Evolutionary conservation across 2,329 filamentous ascomycete genomes (phyloP), one percentile per base, ranked within the genome.

Genomic region (Tothia fuscella): DNA sequence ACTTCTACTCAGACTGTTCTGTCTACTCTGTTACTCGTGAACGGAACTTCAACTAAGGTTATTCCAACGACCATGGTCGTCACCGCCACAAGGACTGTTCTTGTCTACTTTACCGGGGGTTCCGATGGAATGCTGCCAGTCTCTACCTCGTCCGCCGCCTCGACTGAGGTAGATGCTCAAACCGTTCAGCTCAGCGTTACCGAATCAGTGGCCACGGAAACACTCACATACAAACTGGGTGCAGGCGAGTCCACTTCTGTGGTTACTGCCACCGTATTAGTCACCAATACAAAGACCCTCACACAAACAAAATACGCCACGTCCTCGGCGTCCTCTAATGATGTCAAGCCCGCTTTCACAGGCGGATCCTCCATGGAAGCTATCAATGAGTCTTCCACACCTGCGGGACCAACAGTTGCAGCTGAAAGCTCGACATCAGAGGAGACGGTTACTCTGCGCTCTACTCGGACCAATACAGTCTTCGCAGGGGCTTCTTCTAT

Each of bases 51-150:
- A 19, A 37, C 35, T 25, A 12, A 17, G 4, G n/a, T 21, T 37
- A 12, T 37, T 24, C 35, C 35, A 17, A 37, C 35, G 22, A 37
- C 35, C 13, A 4, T 37, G 6, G 35, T 37, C 14, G 35, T 37
- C 22, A 37, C 22, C 12, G 25, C 22, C 13, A 36, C 33, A 13
- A n/a, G 20, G 5, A 37, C 35, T 26, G 22, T 37, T 12, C 9
- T 29, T 29, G 26, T 29, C 9, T 37, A 37, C 21, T 37, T 22
- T 25, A 37, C 35, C 13, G 20, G 22, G 21, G 35, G 22, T 26
- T 25, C 35, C 17, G 12, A 28, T 26, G 35, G 35, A 24, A 21
- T 25, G 22, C 14, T 37, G 7, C 10, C 35, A 24, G 35, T 25
- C 10, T 37, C 35, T 9, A 37, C 35, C 28, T 21, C 35, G 14